A percentile compares a stretch with the other conserved stretches of the same genome.
phyloP scores from a whole-genome alignment of 2,329 filamentous ascomycete genomes.

The Sclerotiophoma versabilis region DNA sequence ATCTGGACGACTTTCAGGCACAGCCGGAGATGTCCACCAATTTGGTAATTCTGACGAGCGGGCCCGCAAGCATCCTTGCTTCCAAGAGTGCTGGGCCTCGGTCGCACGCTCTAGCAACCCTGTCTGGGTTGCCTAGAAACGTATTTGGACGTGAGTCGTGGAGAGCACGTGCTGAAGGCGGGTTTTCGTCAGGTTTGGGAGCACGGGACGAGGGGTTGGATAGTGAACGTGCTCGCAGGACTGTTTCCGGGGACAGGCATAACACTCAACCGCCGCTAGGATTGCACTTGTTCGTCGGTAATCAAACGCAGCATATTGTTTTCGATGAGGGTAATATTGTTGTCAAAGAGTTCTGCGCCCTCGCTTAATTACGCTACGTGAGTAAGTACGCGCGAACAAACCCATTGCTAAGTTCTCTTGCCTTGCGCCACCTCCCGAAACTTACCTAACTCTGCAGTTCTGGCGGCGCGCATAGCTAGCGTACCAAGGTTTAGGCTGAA shows the following conservation, averaged over 20 bases:
- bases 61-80: not conserved
- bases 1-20: not conserved
- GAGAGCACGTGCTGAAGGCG: not conserved
- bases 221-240: too few species aligned
- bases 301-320: too few species aligned
- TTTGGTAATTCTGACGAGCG: not conserved
- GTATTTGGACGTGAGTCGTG: not conserved
- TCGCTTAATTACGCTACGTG: not conserved
- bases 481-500: conserved; percentile 4
- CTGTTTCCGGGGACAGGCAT: too few species aligned
- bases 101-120: not conserved
- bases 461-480: conserved; percentile 3
- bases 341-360: not conserved
- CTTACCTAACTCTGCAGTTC: not conserved
- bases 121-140: not conserved
- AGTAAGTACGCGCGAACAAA: not conserved
- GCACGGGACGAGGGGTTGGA: not conserved
- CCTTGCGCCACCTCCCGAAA: not conserved
- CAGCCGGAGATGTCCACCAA: not conserved
- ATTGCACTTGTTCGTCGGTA: not conserved
- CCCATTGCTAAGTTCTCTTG: not conserved
- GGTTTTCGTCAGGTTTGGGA: not conserved
- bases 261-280: conserved; percentile 1
- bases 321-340: too few species aligned
- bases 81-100: not conserved